Evolutionary conservation across 169 alveolate genomes (phyloP).

Genomic region (Plasmodium inui): DNA sequence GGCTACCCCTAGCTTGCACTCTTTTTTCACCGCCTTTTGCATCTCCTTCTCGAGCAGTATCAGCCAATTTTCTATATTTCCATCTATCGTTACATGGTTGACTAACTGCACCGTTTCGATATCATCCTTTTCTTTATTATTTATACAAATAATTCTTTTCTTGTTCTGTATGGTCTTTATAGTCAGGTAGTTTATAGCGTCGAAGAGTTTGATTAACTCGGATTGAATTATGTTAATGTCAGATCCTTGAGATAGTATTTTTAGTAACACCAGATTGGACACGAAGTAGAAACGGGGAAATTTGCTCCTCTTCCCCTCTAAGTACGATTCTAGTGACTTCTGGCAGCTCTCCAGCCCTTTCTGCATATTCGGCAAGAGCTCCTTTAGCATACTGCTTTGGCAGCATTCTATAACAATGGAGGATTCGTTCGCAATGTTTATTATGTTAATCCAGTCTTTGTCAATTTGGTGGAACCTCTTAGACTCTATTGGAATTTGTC

Average conservation of each 20-base stretch:
- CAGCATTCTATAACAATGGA: constrained; percentile 94
- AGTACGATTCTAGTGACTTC: constrained; percentile 94
- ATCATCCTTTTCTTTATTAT: constrained; percentile 89
- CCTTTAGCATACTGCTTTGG: constrained; percentile 95
- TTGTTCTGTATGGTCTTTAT: constrained; percentile 85
- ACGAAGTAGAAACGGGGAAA: constrained; percentile 98
- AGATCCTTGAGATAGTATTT: constrained; percentile 95
- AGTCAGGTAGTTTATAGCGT: constrained; percentile 94
- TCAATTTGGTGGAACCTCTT: constrained; percentile 95
- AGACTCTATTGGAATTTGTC: constrained; percentile 97
- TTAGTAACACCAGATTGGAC: constrained; percentile 95
- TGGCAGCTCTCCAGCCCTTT: constrained; percentile 95
- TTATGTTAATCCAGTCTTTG: constrained; percentile 94
- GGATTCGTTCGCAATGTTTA: constrained; percentile 96
- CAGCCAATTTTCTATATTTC: constrained; percentile 98
- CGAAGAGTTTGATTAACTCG: constrained; percentile 95
- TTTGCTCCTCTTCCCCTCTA: constrained; percentile 97
- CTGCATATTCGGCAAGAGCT: constrained; percentile 93
- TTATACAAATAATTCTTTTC: constrained; percentile 81
- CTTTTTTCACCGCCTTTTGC: constrained; percentile 91
- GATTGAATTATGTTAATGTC: constrained; percentile 96
- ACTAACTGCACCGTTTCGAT: constrained; percentile 92
- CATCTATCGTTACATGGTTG: constrained; percentile 95
- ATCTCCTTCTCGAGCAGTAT: constrained; percentile 92
- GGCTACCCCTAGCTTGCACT: constrained; percentile 88